Evolutionary conservation across 2,329 filamentous ascomycete genomes (phyloP), one percentile per base, ranked within the genome.

Genomic region (Aureobasidium sp.): DNA sequence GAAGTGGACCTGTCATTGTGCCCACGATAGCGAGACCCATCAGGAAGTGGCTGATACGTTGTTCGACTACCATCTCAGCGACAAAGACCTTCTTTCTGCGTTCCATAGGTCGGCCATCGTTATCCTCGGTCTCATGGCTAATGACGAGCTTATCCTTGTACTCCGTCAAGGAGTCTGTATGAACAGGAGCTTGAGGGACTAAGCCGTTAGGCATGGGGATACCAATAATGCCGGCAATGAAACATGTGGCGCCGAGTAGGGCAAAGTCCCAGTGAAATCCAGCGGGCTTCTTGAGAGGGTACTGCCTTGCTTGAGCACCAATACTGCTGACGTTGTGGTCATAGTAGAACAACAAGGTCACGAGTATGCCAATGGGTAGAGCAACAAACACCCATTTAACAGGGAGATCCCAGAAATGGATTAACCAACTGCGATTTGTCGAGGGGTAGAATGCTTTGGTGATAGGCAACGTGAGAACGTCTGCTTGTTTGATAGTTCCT

Each of bases 231-330:
- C 81, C 82, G 2, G 78, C 76, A 24, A 84, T 75, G 63, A 82
- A 81, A 1, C 80, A 83, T 0, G 82, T 84, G 63, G 78, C 76
- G 7, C 82, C 82, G 0, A 84, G 76, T 0, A 85, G 75, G 70
- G 84, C 84, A 67, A 84, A 79, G 69, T 84, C 82, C 82, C 82
- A 84, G 68, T 84, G 81, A 67, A 84, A 84, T n/a, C 82, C 82
- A 0, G 81, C 81, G 0, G 82, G 82, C 66, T 85, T 84, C 59
- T 77, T 78, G 12, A 85, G 73, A 0, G 82, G 82, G 52, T 81
- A 84, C 29, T 82, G 77, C 29, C 78, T 79, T 15, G 80, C 81
- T 70, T 84, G 82, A 0, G 82, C 82, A 10, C 79, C 82, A 36
- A 85, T 74, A 27, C 79, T 82, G 64, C 79, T 82, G 57, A 84